Base-by-base conservation (phyloP, 306 rosid genomes). In the Vigna angularis region DNA sequence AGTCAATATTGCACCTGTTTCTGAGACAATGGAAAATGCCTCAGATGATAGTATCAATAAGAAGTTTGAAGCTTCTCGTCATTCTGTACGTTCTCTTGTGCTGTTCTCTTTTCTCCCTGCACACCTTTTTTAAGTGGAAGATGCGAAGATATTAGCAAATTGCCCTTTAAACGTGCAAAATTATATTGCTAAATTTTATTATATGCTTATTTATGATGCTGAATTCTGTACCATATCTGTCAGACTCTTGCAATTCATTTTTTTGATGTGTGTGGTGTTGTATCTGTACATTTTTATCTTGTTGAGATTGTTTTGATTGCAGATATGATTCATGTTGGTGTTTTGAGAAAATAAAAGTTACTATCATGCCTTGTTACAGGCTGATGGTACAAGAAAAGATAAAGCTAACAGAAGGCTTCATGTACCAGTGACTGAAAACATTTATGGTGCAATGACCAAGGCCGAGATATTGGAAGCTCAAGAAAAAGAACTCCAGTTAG, bases 401-500 rank as follows among this genome's bases (percentile, higher is more conserved):
- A 85, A 85, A 83, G 76, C 71, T 58, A 59, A 82, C 52, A 70
- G 67, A 83, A 89, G 90, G 87, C 78, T 85, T 79, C 84, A 73
- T 55, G 79, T 93, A 56, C 92, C 91, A 4, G 79, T 93, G 79
- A 87, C 83, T 77, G 93, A 91, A 85, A 87, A 63, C 70, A 77
- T 87, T 36, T 90, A 87, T 36, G 97, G 97, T 80, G 93, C 96
- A 88, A 86, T 93, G 97, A 88, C 90, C 48, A 56, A 40, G 77
- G 91, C 74, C 49, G 93, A 93, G 84, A 79, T 91, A 72, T 76
- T 64, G 47, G 88, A 88, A 86, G 96, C 96, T 67, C 92, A 58
- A 63, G 88, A 79, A 64, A 88, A 83, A 79, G 97, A 93, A 85
- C 63, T 69, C 58, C 86, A 82, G 86, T 82, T 93, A 83, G 79